Conservation (phyloP, 768 basidiomycete genomes). For the Rhodotorula toruloides region DNA sequence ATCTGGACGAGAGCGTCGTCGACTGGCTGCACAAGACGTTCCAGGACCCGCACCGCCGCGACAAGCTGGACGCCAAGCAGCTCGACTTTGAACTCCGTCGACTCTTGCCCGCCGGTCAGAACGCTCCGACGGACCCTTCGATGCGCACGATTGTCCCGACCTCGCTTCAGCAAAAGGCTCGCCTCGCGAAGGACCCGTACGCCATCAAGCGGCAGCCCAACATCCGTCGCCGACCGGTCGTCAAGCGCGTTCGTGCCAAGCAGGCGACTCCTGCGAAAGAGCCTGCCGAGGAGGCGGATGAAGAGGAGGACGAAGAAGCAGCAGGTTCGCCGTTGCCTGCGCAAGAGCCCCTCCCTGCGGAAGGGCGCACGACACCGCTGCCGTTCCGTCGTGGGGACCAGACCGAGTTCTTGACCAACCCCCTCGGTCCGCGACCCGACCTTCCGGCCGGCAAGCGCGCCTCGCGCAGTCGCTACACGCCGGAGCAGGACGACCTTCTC, state of each 20-base stretch:
- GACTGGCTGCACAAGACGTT: slow-evolving; percentile 36
- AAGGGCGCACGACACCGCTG: background rate
- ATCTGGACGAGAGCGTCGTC: slow-evolving; percentile 16
- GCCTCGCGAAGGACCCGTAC: slow-evolving; percentile 26
- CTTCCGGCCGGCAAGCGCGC: slow-evolving; percentile 49
- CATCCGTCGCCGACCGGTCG: too few species aligned
- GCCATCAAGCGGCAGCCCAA: slow-evolving; percentile 20
- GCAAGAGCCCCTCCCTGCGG: too few species aligned
- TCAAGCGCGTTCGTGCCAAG: slow-evolving; percentile 1
- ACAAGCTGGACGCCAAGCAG: slow-evolving; percentile 16
- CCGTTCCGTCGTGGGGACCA: slow-evolving; percentile 16
- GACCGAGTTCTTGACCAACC: slow-evolving; percentile 20
- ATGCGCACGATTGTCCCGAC: slow-evolving; percentile 19
- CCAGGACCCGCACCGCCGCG: slow-evolving; percentile 20
- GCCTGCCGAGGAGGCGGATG: background rate
- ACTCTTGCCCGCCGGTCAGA: slow-evolving; percentile 5
- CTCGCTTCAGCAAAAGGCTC: slow-evolving; percentile 4
- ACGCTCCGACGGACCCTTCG: background rate
- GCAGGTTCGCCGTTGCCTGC: background rate
- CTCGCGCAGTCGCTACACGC: slow-evolving; percentile 70
- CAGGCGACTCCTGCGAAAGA: background rate
- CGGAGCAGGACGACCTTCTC: slow-evolving; percentile 80
- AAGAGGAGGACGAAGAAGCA: background rate
- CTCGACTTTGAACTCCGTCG: slow-evolving; percentile 36
- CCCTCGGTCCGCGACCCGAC: slow-evolving; percentile 3